Evolutionary conservation across 1,139 yeast species (phyloP), one percentile per base, ranked within the genome.

Genomic region (Barnettozyma hawaiiensis): DNA sequence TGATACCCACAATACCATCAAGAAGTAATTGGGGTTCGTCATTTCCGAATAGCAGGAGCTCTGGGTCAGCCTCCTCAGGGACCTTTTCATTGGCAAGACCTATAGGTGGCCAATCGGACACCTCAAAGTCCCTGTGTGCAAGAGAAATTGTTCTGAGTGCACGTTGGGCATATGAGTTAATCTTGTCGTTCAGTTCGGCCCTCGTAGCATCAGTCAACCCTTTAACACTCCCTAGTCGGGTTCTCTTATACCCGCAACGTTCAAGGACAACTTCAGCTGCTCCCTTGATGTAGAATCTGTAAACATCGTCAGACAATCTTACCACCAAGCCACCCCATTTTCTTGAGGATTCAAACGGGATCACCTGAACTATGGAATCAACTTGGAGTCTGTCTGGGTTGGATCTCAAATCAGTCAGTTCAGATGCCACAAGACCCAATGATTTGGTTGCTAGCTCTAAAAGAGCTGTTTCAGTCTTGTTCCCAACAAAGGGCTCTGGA

Each of bases 381-480:
- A 66, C 55, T 26, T 62, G 57, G 14, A 65, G 41, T 6, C 52
- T 40, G 7, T 52, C 32, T 16, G 65, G 62, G 22, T 64, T 43
- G 10, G 63, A 55, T 47, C 82, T 67, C 46, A 67, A 59, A 0
- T 58, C 52, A 16, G 73, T 71, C 41, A 81, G 67, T 15, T 62
- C 51, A 5, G 70, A 67, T 3, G 39, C 31, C 35, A 70, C 67
- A 47, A 78, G 60, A 27, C 71, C 69, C 49, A 89, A 70, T 40
- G 73, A 70, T 34, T 73, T 69, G 37, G 73, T 69, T 5, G 94
- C 94, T 53, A 89, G 69, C 19, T 78, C 69, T 32, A 94, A 70
- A 47, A 92, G 65, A 0, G 98, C 97, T 28, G 92, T 81, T 63
- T 92, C 99, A 7, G 98, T 94, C 63, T 92, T 92, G 49, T 94